These are phyloP conservation scores for Linaria vulgaris DNA, from an alignment of 257 asterid species.

Conservation along the genomic window DNA sequence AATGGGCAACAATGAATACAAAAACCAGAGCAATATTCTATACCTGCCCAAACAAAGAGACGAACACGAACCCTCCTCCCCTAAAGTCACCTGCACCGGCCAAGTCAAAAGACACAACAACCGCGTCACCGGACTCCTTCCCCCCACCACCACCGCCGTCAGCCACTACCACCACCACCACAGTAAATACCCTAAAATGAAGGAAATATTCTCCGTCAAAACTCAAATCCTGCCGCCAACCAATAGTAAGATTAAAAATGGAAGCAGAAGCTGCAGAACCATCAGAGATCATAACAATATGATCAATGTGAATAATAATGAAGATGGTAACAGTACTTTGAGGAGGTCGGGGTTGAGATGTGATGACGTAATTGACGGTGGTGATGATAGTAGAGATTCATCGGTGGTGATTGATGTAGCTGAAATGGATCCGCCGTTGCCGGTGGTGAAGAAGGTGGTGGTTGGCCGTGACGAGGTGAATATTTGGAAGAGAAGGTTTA, in stretches of 20 bases:
- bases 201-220: slow-evolving; percentile 51
- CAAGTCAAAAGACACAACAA: slow-evolving; percentile 66
- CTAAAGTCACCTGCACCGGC: slow-evolving; percentile 86
- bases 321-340: too few relatives aligned
- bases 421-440: slow-evolving; percentile 90
- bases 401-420: slow-evolving; percentile 39
- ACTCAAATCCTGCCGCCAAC: slow-evolving; percentile 32
- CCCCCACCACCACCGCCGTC: slow-evolving; percentile 23
- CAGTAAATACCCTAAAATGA: slow-evolving; percentile 45
- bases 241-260: slow-evolving; percentile 17
- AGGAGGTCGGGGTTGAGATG: slow-evolving; percentile 7
- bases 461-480: slow-evolving; percentile 50
- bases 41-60: slow-evolving; percentile 45
- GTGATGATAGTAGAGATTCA: too few relatives aligned
- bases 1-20: slow-evolving; percentile 44
- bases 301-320: too few relatives aligned
- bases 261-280: slow-evolving; percentile 34
- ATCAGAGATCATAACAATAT: slow-evolving; percentile 18
- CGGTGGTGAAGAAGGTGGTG: slow-evolving; percentile 67
- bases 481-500: slow-evolving; percentile 79
- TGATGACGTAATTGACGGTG: slow-evolving; percentile 16
- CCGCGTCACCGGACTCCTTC: slow-evolving; percentile 46
- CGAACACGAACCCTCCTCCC: slow-evolving; percentile 87
- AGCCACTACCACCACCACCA: slow-evolving; percentile 21
- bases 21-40: slow-evolving; percentile 28